Base-by-base conservation (phyloP, 805 yeast species). In the Kodamaea lidongshanica region DNA sequence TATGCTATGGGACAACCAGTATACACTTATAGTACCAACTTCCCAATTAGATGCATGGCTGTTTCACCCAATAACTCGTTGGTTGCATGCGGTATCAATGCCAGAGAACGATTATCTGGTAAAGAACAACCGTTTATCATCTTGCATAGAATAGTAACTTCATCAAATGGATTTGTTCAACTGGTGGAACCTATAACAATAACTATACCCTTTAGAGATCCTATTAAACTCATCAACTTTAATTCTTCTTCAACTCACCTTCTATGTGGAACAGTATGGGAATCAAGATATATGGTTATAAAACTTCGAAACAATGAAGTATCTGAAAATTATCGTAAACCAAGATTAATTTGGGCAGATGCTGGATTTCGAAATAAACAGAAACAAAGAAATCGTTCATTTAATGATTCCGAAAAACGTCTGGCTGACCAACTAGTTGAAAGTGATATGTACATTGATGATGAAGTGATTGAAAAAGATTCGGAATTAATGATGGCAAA, bases 161-260 rank as follows among this genome's bases (percentile, higher is more conserved):
- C 23, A 8, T 19, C 21, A 1, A 22, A 19, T 9, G 30, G 32
- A 5, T 27, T 44, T 4, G 18, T 38, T 9, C 32, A 27, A 12
- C 41, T 59, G 14, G 74, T 70, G 4, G 74, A 72, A 23, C 80
- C 85, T 3, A 67, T 79, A 7, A 75, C 87, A 2, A 75, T 87
- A 18, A 79, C 94, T 0, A 66, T 84, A 29, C 96, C 96, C 0
- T 86, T 85, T 52, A 58, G 84, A 17, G 96, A 89, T 52, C 94
- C 95, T 1, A 74, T 88, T 22, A 79, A 79, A 40, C 65, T 80
- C 3, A 54, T 88, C 7, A 72, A 75, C 28, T 84, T 88, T 51
- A 83, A 94, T 4, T 63, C 74, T 1, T 79, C 80, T 32, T 83
- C 86, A 0, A 58, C 72, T 3, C 80, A 80, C 43, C 44, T 88